phyloP scores from a whole-genome alignment of 2,329 filamentous ascomycete species.

The Monosporascus ibericus region DNA sequence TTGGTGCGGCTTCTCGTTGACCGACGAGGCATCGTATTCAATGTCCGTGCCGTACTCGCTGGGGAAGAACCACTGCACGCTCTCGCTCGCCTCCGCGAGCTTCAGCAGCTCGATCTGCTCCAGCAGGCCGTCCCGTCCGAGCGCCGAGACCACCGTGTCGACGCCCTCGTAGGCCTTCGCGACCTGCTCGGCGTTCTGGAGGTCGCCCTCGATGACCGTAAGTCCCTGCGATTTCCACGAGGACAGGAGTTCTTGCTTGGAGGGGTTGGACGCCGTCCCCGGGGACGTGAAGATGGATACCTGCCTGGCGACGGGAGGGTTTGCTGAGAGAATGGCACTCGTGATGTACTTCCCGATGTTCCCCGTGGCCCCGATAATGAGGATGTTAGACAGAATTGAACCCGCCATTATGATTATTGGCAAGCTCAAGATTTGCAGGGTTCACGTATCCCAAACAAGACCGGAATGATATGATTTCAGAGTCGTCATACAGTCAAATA shows the following conservation, averaged over 20 bases:
- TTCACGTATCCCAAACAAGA: neutral
- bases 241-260: slow-evolving; percentile 41
- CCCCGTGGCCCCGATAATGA: slow-evolving; percentile 28
- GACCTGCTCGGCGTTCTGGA: slow-evolving; percentile 43
- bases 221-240: slow-evolving; percentile 37
- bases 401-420: slow-evolving; percentile 6
- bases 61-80: slow-evolving; percentile 51
- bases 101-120: slow-evolving; percentile 49
- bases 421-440: too few species aligned
- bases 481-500: too few species aligned
- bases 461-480: too few species aligned
- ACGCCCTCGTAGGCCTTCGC: slow-evolving; percentile 46
- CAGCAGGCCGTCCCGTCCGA: slow-evolving; percentile 50
- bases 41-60: slow-evolving; percentile 55
- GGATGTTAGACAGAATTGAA: slow-evolving; percentile 20
- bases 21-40: slow-evolving; percentile 46
- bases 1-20: slow-evolving; percentile 54
- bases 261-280: slow-evolving; percentile 34
- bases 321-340: slow-evolving; percentile 23
- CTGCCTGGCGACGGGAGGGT: slow-evolving; percentile 23
- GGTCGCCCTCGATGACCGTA: slow-evolving; percentile 48
- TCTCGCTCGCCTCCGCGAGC: slow-evolving; percentile 41
- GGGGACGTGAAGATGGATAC: slow-evolving; percentile 50
- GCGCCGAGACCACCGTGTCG: slow-evolving; percentile 53
- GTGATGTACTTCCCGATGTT: slow-evolving; percentile 30